Evolutionary conservation across 805 yeast genomes (phyloP), one percentile per base, ranked within the genome.

Genomic region (Saccharomycodes ludwigii): DNA sequence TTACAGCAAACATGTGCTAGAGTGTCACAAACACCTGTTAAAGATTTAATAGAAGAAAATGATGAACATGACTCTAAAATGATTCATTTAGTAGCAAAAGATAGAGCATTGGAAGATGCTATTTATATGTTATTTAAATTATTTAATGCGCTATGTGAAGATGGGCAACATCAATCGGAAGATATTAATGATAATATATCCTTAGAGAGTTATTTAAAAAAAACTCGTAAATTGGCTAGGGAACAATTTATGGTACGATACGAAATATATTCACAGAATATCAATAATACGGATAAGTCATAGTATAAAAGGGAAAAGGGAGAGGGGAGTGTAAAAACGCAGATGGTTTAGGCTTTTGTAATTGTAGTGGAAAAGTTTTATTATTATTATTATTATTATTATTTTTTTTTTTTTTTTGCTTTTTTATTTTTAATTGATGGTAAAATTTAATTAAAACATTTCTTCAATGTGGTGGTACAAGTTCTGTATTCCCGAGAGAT

Each of bases 51-150:
- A n/a, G n/a, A n/a, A n/a, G n/a, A n/a, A n/a, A n/a, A n/a, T n/a
- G n/a, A n/a, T n/a, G n/a, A n/a, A n/a, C n/a, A n/a, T n/a, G n/a
- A n/a, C n/a, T n/a, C n/a, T n/a, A n/a, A 10, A 76, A 79, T 46
- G 68, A 68, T n/a, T n/a, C n/a, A n/a, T 14, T 56, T 77, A 1
- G 70, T 71, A 1, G 67, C 85, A 13, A 76, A 71, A 24, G 81
- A 79, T 32, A 64, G 66, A 37, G 81, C 94, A 1, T 65, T 76
- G n/a, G 68, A 68, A 19, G 95, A 86, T 47, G 62, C 86, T 1
- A 58, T 73, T 5, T 63, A 68, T 35, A 63, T 73, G 8, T 58
- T 85, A 7, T 31, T 41, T 8, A 34, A 41, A 17, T 20, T 49
- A 28, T 32, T 50, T 12, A 42, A 40, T 32, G n/a, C n/a, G n/a